Evolutionary conservation across 2,329 filamentous ascomycete genomes (phyloP), one percentile per base, ranked within the genome.

Genomic region (Laburnicola sp.): DNA sequence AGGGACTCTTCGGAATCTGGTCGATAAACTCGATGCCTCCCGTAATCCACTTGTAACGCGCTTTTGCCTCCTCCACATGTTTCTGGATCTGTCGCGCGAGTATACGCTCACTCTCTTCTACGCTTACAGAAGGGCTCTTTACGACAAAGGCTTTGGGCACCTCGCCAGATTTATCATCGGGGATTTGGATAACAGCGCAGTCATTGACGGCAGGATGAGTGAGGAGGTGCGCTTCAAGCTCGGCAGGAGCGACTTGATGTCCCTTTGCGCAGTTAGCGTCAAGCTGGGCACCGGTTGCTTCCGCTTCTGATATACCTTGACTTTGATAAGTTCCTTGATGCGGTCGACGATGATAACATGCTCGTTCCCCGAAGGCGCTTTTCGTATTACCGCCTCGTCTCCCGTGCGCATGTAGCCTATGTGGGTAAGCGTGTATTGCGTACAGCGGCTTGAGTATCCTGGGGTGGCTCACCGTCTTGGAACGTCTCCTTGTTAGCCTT

Each of bases 301-400:
- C 22, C 10, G 1, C 6, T 6, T 4, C 4, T n/a, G 3, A 65
- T 70, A 21, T 74, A 86, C 86, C 78, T 89, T 89, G 65, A 89
- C 87, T 69, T 90, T 90, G 73, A 91, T 90, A 45, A 90, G 76
- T 65, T 91, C 85, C 75, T 88, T 89, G 64, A 88, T 86, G 4
- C 92, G 84, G 68, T 96, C 92, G 1, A 91, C 87, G 51, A 97
- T 87, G 68, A 91, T 87, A 42, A 96, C 70, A 65, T 97, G 92
- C 71, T 96, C 90, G 57, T 86, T 76, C 2, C 89, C 90, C 2
- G 48, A 76, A 0, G 83, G 80, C 6, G 83, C 78, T 63, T 82
- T 80, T 2, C 81, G 80, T 8, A 95, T 76, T 2, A 93, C 77
- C 0, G 87, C 90, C 69, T 95, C 89, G 63, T 97, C 92, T 4